phyloP scores from a whole-genome alignment of 2,329 filamentous ascomycete genomes.

The Pyrenochaeta sp. region DNA sequence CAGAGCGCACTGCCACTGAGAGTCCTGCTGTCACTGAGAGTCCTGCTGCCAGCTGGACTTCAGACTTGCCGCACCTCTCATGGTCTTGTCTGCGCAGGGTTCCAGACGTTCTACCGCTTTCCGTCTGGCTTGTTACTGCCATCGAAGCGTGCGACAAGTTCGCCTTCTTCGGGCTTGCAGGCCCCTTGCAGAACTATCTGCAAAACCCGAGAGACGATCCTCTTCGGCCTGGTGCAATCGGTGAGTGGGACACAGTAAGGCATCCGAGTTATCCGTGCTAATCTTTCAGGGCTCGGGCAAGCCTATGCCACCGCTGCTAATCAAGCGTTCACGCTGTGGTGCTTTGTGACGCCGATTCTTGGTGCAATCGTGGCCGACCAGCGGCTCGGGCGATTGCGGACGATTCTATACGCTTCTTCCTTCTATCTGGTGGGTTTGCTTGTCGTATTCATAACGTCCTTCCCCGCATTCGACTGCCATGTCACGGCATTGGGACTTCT shows the following conservation, averaged over 20 bases:
- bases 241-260: too few relatives aligned
- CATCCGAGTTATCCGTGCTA: too few relatives aligned
- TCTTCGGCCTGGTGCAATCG: constrained; percentile 21
- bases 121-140: too few relatives aligned
- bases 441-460: constrained; percentile 12
- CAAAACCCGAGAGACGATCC: constrained; percentile 49
- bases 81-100: too few relatives aligned
- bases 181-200: constrained; percentile 24
- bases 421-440: constrained; percentile 17
- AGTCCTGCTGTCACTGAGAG: too few relatives aligned
- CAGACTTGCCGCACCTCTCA: too few relatives aligned
- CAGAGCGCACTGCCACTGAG: too few relatives aligned
- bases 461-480: constrained; percentile 6
- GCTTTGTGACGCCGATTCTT: constrained; percentile 11
- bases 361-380: constrained; percentile 20
- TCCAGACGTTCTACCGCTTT: too few relatives aligned
- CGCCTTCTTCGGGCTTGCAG: constrained; percentile 19
- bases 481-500: constrained; percentile 13
- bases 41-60: too few relatives aligned
- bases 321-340: constrained; percentile 16
- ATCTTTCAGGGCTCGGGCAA: constrained; percentile 12
- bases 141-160: too few relatives aligned
- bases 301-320: constrained; percentile 11
- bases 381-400: constrained; percentile 17
- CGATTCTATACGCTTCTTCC: constrained; percentile 3